Evolutionary conservation across 495 filamentous ascomycete species (phyloP), one percentile per base, ranked within the genome.

Genomic region (Jackrogersella multiformis): DNA sequence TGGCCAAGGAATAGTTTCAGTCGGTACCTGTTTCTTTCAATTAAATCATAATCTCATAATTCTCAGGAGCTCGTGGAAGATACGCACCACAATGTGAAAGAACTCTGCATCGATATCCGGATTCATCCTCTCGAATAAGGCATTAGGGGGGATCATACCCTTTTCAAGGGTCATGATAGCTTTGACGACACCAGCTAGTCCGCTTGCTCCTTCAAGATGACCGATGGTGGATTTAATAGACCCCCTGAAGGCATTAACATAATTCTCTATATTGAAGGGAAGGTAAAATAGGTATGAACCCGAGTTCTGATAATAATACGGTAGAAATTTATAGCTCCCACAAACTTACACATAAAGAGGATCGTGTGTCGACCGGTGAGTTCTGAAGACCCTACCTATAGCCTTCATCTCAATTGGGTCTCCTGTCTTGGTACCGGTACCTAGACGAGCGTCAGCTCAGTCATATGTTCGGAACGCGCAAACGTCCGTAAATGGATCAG

Each of bases 321-420:
- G 35, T 26, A 61, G 32, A 52, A 24, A 0, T 18, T 20, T 24
- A n/a, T 8, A 21, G 1, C 32, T 23, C 2, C 23, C n/a, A n/a
- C n/a, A n/a, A n/a, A n/a, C n/a, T n/a, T n/a, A n/a, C 15, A 49
- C 8, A 30, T 79, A 76, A 7, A 85, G 69, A 0, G 79, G 77
- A 0, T 79, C 65, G 7, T 73, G 35, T 2, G 45, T 9, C 3
- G 68, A 65, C 21, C 71, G 53, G 16, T 58, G 70, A 2, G 41
- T 48, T 13, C 73, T 70, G 48, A 81, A 79, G 6, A 72, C 78
- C 20, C 59, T 70, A n/a, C 70, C 76, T 18, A 87, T 82, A 1
- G 86, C 85, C 8, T 73, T 73, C 10, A 79, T 70, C 60, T 90
- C 86, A 0, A 82, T 74, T 0, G 84, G 84, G 62, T 90, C 88